These are phyloP conservation scores for Phytopythium helicoides DNA, from an alignment of 352 stramenopile genomes.

Conservation along the genomic window DNA sequence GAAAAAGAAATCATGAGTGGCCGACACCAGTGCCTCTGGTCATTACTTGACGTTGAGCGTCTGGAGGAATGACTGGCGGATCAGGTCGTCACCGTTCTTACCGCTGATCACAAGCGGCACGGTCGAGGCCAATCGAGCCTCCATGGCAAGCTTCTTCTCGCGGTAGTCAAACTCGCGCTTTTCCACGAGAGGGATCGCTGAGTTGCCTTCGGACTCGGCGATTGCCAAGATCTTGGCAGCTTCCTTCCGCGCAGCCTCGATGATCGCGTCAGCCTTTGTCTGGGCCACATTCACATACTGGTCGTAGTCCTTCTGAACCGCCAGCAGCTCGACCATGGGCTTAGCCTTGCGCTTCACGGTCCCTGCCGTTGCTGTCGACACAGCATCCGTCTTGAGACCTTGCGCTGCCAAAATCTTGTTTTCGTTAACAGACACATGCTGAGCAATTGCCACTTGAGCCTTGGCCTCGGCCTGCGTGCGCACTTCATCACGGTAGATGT, in stretches of 20 bases:
- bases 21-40: no score
- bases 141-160: slow-evolving; percentile 64
- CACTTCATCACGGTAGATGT: slow-evolving; percentile 80
- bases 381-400: slow-evolving; percentile 64
- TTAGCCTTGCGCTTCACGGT: slow-evolving; percentile 61
- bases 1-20: no score
- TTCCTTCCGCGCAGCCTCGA: slow-evolving; percentile 69
- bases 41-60: slow-evolving; percentile 29
- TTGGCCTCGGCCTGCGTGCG: slow-evolving; percentile 72
- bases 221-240: slow-evolving; percentile 49
- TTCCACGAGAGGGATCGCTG: slow-evolving; percentile 51
- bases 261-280: slow-evolving; percentile 55
- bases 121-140: slow-evolving; percentile 48
- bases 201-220: slow-evolving; percentile 61
- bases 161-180: slow-evolving; percentile 83
- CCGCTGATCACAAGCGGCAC: slow-evolving; percentile 80
- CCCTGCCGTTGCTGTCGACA: slow-evolving; percentile 46
- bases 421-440: slow-evolving; percentile 45
- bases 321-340: slow-evolving; percentile 54
- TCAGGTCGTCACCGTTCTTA: slow-evolving; percentile 82
- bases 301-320: slow-evolving; percentile 55
- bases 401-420: slow-evolving; percentile 75
- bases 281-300: slow-evolving; percentile 67
- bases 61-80: slow-evolving; percentile 60
- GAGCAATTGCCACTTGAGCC: slow-evolving; percentile 65